These are phyloP conservation scores for Plasmodium gonderi DNA, from an alignment of 169 alveolate genomes.

Conservation along the genomic window DNA sequence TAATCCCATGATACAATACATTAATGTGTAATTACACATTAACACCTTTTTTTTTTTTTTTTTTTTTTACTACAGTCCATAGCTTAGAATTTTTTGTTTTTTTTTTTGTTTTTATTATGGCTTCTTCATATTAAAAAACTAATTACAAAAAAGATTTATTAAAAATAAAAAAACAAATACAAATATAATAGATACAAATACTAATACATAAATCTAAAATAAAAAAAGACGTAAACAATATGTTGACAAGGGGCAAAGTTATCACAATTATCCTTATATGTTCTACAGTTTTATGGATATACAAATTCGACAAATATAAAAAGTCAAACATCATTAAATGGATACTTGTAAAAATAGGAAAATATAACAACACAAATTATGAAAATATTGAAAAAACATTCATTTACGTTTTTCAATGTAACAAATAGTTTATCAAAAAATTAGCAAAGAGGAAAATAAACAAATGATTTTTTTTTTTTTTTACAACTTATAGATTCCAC, in stretches of 20 bases:
- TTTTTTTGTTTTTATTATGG: not conserved
- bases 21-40: slow-evolving; percentile 44
- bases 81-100: not conserved
- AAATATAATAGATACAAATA: not conserved
- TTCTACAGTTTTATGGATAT: slow-evolving; percentile 66
- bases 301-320: slow-evolving; percentile 61
- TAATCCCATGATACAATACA: not conserved
- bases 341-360: slow-evolving; percentile 48
- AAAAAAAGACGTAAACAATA: slow-evolving; percentile 5
- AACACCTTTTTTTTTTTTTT: not conserved
- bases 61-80: not conserved
- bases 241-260: slow-evolving; percentile 64
- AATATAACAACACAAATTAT: not conserved
- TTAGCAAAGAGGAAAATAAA: not conserved
- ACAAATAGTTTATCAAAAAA: not conserved
- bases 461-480: slow-evolving; percentile 10
- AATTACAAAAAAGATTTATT: not conserved
- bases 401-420: not conserved
- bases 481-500: slow-evolving; percentile 52
- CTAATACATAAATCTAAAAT: not conserved
- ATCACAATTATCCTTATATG: slow-evolving; percentile 19
- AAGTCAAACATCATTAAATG: slow-evolving; percentile 56
- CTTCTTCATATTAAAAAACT: not conserved
- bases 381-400: not conserved
- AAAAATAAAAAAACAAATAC: not conserved